phyloP scores from a whole-genome alignment of 179 eudicot genomes.

The Nepenthes alata region DNA sequence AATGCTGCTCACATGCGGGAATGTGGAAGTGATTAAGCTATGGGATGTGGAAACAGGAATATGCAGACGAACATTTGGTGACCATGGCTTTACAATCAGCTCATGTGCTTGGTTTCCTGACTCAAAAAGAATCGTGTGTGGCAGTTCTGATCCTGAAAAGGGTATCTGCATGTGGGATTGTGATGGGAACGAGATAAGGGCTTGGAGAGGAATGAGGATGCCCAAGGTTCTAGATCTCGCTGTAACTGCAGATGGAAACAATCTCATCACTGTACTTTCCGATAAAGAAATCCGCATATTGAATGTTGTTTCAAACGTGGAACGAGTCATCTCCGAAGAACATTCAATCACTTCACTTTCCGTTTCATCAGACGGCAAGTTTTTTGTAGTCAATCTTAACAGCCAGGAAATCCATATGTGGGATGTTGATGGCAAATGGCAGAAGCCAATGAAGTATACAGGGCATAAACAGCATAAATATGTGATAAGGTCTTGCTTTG shows the following conservation, averaged over 20 bases:
- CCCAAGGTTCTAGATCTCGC: constrained; percentile 85
- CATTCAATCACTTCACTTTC: constrained; percentile 74
- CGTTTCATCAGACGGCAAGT: constrained; percentile 57
- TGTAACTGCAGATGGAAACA: constrained; percentile 68
- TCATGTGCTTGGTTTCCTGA: constrained; percentile 99
- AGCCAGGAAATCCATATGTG: constrained; percentile 95
- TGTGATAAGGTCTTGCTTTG: constrained; percentile 89
- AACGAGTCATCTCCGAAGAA: constrained; percentile 66
- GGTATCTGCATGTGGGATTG: constrained; percentile 88
- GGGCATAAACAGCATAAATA: constrained; percentile 81
- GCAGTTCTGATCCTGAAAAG: constrained; percentile 74
- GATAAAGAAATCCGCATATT: constrained; percentile 68
- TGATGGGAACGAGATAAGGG: constrained; percentile 74
- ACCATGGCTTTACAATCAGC: constrained; percentile 50
- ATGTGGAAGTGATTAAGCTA: constrained; percentile 66
- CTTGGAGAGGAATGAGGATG: constrained; percentile 89
- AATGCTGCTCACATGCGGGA: constrained; percentile 87
- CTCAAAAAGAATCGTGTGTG: constrained; percentile 68
- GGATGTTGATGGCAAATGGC: constrained; percentile 66
- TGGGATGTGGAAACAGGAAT: constrained; percentile 92
- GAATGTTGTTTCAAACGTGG: constrained; percentile 46
- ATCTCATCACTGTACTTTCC: constrained; percentile 55
- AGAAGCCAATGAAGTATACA: constrained; percentile 45
- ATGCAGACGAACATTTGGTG: constrained; percentile 72
- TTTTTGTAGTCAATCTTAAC: constrained; percentile 66